phyloP scores from a whole-genome alignment of 2,329 filamentous ascomycete species.

The Sporothrix dimorphospora region DNA sequence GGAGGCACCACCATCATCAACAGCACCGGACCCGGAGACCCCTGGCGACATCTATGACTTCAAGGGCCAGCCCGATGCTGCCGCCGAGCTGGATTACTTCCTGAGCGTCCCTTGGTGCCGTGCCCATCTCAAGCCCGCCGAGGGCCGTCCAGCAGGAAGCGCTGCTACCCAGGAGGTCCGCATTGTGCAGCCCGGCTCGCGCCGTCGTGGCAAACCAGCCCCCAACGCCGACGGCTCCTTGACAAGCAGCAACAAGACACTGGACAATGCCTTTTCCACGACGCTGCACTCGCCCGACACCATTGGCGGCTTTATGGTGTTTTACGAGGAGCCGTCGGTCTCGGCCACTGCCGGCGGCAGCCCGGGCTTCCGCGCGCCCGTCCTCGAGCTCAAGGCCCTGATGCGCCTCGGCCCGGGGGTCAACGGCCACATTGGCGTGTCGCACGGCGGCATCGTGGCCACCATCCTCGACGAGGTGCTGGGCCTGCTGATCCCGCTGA shows the following conservation, averaged over 20 bases:
- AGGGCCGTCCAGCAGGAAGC: constrained; percentile 10
- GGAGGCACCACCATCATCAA: not conserved
- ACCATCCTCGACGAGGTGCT: constrained; percentile 63
- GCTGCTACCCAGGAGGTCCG: constrained; percentile 35
- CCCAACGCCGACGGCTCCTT: constrained; percentile 15
- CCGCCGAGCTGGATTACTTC: constrained; percentile 37
- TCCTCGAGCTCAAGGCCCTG: constrained; percentile 42
- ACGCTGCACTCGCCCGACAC: constrained; percentile 56
- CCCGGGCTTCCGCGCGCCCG: constrained; percentile 16
- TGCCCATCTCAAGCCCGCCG: constrained; percentile 46
- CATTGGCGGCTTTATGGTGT: constrained; percentile 50
- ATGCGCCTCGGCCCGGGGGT: constrained; percentile 53
- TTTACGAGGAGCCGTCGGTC: constrained; percentile 45
- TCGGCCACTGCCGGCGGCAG: not conserved
- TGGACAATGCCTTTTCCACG: constrained; percentile 44
- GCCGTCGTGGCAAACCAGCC: constrained; percentile 44
- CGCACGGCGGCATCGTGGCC: constrained; percentile 62
- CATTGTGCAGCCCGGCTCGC: constrained; percentile 43
- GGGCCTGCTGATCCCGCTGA: constrained; percentile 53
- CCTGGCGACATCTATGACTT: constrained; percentile 15
- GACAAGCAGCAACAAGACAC: constrained; percentile 12
- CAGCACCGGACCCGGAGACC: not conserved
- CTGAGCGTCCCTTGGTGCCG: constrained; percentile 54
- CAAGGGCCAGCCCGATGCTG: constrained; percentile 6
- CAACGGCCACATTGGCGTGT: constrained; percentile 56